Conservation (phyloP, 495 filamentous ascomycete species). For the Penicillium paxilli region DNA sequence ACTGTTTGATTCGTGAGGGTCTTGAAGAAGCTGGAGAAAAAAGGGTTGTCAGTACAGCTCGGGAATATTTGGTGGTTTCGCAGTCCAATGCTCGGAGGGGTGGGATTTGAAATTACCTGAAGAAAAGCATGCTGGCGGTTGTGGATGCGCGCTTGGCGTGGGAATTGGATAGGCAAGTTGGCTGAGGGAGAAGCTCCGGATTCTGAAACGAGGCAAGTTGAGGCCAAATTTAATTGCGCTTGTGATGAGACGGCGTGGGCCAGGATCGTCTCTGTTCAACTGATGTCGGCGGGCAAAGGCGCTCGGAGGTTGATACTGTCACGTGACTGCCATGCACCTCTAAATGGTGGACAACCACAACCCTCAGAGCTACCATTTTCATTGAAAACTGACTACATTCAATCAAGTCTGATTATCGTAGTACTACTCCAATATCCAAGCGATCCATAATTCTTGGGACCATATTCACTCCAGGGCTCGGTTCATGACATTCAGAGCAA, state of each 20-base stretch:
- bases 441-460: too few species aligned
- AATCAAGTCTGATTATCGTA: too few species aligned
- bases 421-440: too few species aligned
- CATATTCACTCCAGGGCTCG: too few species aligned
- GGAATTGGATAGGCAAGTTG: not conserved
- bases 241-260: not conserved
- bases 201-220: not conserved
- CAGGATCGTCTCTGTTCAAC: not conserved
- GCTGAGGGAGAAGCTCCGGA: not conserved
- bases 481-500: too few species aligned
- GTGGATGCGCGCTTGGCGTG: not conserved
- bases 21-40: slow-evolving; percentile 90
- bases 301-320: not conserved
- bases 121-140: slow-evolving; percentile 46
- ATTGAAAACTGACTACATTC: too few species aligned
- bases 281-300: not conserved
- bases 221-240: not conserved
- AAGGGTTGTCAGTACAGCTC: too few species aligned
- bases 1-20: slow-evolving; percentile 96
- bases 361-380: too few species aligned
- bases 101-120: slow-evolving; percentile 33
- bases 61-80: not conserved
- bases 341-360: too few species aligned
- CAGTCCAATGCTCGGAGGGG: not conserved
- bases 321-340: too few species aligned